Conservation (phyloP, 1,284 basidiomycete genomes). For the Malassezia pachydermatis region DNA sequence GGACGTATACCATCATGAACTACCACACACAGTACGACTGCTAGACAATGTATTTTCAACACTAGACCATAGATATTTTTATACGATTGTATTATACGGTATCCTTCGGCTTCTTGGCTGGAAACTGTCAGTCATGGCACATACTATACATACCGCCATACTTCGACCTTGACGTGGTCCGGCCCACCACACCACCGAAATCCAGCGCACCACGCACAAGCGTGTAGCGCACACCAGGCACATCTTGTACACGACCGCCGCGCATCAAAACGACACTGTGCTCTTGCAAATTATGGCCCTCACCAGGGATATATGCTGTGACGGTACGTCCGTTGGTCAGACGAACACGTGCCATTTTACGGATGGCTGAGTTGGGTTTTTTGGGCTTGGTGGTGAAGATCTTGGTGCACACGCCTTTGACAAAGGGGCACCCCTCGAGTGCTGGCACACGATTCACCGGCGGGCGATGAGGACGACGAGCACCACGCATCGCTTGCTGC, state of each 20-base stretch:
- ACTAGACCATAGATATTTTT: no score
- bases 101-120: slow-evolving; percentile 73
- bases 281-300: slow-evolving; percentile 96
- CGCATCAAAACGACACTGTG: slow-evolving; percentile 88
- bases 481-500: slow-evolving; percentile 44
- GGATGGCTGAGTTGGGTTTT: slow-evolving; percentile 97
- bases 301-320: slow-evolving; percentile 90
- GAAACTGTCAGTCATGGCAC: slow-evolving; percentile 18
- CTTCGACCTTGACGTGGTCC: slow-evolving; percentile 72
- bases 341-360: slow-evolving; percentile 91
- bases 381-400: slow-evolving; percentile 62
- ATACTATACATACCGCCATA: slow-evolving; percentile 68
- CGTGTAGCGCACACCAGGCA: slow-evolving; percentile 69
- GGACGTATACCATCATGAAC: slow-evolving; percentile 23
- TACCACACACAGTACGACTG: no score
- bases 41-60: no score
- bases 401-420: slow-evolving; percentile 45
- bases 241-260: slow-evolving; percentile 90
- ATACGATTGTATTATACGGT: not conserved
- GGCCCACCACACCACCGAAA: slow-evolving; percentile 77
- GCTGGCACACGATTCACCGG: slow-evolving; percentile 45
- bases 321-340: slow-evolving; percentile 78
- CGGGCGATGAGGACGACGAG: slow-evolving; percentile 46
- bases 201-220: slow-evolving; percentile 86
- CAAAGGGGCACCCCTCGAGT: slow-evolving; percentile 41